Conservation (phyloP, 768 basidiomycete species). For the Cantharellus cinnabarinus region DNA sequence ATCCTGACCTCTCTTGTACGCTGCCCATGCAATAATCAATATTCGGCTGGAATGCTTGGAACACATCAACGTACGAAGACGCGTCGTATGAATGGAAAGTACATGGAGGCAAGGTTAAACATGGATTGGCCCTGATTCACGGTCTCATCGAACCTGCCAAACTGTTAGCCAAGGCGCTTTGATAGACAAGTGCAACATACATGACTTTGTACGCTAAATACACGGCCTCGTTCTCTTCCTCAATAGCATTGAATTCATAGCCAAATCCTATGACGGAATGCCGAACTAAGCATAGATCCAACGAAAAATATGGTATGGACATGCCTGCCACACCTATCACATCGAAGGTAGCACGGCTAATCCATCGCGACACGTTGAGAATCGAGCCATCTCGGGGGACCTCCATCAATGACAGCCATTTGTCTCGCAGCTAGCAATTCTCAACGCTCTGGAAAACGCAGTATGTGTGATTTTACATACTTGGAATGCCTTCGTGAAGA, state of each 20-base stretch:
- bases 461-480: constrained; percentile 14
- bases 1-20: not conserved
- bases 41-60: not conserved
- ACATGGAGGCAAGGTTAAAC: constrained; percentile 29
- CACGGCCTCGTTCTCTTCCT: constrained; percentile 57
- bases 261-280: constrained; percentile 30
- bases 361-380: constrained; percentile 42
- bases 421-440: constrained; percentile 25
- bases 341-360: constrained; percentile 51
- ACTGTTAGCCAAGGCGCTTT: constrained; percentile 11
- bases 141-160: constrained; percentile 1
- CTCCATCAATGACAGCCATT: constrained; percentile 17
- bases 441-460: constrained; percentile 4
- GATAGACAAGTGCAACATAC: constrained; percentile 37
- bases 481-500: constrained; percentile 35
- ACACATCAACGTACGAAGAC: constrained; percentile 31
- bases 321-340: constrained; percentile 52
- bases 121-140: constrained; percentile 21
- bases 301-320: not conserved
- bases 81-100: constrained; percentile 32
- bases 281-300: not conserved
- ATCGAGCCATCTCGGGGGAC: constrained; percentile 1
- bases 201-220: constrained; percentile 69
- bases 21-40: not conserved
- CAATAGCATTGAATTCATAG: constrained; percentile 65